Percentiles rank a stretch among this genome's conserved stretches.
These are phyloP conservation scores for Pinus albicaulis DNA, from an alignment of 75 land plant genomes.

Conservation along the genomic window DNA sequence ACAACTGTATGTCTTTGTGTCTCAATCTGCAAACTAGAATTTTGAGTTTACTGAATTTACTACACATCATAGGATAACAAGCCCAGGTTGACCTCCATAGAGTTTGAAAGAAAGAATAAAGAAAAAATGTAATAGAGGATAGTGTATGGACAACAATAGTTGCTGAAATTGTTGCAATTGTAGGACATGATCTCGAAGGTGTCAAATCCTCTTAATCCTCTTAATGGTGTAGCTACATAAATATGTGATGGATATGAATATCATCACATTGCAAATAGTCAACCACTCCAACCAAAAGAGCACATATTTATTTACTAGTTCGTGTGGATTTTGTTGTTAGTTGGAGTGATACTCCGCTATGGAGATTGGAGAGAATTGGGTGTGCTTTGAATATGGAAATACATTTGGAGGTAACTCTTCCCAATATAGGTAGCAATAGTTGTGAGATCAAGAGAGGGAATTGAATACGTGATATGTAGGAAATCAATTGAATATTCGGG, in stretches of 20 bases:
- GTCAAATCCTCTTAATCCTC: neutral
- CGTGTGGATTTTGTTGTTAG: constrained; percentile 89
- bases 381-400: constrained; percentile 93
- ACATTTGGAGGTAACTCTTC: constrained; percentile 55
- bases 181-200: constrained; percentile 48
- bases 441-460: too few species aligned
- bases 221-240: neutral
- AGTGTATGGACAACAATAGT: constrained; percentile 86
- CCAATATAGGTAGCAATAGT: constrained; percentile 58
- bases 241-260: constrained; percentile 2
- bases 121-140: constrained; percentile 38
- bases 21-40: constrained; percentile 24
- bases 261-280: neutral
- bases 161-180: constrained; percentile 75
- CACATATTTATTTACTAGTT: constrained; percentile 67
- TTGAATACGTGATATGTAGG: constrained; percentile 41
- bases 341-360: constrained; percentile 99
- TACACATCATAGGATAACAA: constrained; percentile 71
- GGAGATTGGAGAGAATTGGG: constrained; percentile 87
- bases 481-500: too few species aligned
- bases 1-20: constrained; percentile 42
- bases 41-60: constrained; percentile 29
- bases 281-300: constrained; percentile 12
- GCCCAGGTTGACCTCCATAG: constrained; percentile 65
- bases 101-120: constrained; percentile 45